Evolutionary conservation across 306 rosid species (phyloP).

Genomic region (Argentina anserina): DNA sequence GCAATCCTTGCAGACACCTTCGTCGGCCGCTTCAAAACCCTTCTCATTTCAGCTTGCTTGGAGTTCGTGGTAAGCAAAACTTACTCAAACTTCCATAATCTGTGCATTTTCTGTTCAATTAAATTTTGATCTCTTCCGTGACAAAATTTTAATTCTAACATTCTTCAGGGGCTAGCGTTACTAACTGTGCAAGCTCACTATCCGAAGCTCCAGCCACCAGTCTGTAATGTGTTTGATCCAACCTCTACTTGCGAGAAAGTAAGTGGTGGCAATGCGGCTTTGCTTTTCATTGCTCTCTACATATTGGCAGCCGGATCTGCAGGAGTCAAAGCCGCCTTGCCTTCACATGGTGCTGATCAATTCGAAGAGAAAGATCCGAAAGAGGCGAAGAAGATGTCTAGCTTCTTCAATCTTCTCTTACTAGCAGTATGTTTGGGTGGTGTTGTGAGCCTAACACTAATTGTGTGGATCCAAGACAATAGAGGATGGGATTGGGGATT

Average conservation of each 20-base stretch:
- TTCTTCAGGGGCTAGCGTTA: slow-evolving; percentile 55
- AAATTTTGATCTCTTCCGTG: neutral
- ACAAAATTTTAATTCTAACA: neutral
- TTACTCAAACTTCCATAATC: neutral
- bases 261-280: slow-evolving; percentile 36
- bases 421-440: slow-evolving; percentile 69
- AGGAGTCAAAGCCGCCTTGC: slow-evolving; percentile 72
- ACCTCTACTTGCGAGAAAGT: slow-evolving; percentile 41
- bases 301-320: slow-evolving; percentile 54
- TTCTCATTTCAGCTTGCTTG: slow-evolving; percentile 46
- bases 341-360: slow-evolving; percentile 92
- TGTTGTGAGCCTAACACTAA: slow-evolving; percentile 56
- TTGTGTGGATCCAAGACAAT: slow-evolving; percentile 70
- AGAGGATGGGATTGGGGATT: slow-evolving; percentile 95
- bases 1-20: slow-evolving; percentile 73
- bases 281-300: slow-evolving; percentile 67
- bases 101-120: neutral
- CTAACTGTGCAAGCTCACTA: slow-evolving; percentile 73
- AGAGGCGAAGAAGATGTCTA: slow-evolving; percentile 68
- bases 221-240: slow-evolving; percentile 40
- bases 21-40: slow-evolving; percentile 64
- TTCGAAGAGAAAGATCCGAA: slow-evolving; percentile 70
- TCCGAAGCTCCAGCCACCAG: slow-evolving; percentile 53
- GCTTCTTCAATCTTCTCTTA: slow-evolving; percentile 64
- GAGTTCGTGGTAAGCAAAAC: slow-evolving; percentile 63